Conservation (phyloP, 345 rosid genomes). For the Lepidium sativum region DNA sequence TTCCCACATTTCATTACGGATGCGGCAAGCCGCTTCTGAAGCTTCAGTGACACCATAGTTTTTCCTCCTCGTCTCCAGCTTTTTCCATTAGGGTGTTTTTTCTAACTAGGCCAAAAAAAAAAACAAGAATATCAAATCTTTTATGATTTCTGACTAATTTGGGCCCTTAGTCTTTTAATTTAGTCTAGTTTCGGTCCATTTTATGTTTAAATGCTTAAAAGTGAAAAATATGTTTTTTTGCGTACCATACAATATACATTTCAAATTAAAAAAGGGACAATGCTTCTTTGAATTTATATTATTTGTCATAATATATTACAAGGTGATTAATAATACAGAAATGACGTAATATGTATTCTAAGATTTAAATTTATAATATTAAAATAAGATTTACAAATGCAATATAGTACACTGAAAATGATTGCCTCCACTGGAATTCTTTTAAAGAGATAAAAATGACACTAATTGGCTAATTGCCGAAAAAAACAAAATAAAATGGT, state of each 20-base stretch:
- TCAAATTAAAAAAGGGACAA: background rate
- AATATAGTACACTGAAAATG: background rate
- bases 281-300: background rate
- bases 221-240: no score
- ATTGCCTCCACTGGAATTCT: background rate
- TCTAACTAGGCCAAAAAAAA: background rate
- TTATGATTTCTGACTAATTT: background rate
- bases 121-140: background rate
- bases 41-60: conserved; percentile 31
- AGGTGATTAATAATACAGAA: background rate
- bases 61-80: no score
- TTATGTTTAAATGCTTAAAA: no score
- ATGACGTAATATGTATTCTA: background rate
- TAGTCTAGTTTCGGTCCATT: background rate
- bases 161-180: no score
- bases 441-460: background rate
- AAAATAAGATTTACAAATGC: no score
- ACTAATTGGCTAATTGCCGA: background rate
- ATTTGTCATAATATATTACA: background rate
- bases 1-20: conserved; percentile 34
- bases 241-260: no score
- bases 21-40: conserved; percentile 34
- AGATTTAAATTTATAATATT: background rate
- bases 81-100: background rate
- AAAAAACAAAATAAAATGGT: background rate